These are phyloP conservation scores for Jasminum sambac DNA, from an alignment of 257 asterid genomes.

Conservation along the genomic window DNA sequence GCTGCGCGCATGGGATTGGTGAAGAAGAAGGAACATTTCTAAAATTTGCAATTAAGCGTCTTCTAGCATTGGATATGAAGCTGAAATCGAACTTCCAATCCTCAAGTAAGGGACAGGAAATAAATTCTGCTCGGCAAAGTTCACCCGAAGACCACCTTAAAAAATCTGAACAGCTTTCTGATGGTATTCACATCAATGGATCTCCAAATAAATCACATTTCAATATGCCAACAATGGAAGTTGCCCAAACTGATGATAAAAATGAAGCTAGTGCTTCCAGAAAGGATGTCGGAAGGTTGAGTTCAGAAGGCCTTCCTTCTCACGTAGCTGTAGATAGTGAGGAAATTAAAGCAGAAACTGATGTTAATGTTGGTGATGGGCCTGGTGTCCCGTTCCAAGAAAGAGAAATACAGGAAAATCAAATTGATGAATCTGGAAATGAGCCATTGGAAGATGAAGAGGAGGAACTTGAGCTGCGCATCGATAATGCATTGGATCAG, in stretches of 20 bases:
- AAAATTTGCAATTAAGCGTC: constrained; percentile 90
- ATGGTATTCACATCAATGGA: constrained; percentile 24
- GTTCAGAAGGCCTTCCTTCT: constrained; percentile 39
- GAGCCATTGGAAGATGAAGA: constrained; percentile 77
- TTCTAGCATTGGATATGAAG: constrained; percentile 86
- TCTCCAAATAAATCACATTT: constrained; percentile 36
- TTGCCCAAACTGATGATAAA: constrained; percentile 34
- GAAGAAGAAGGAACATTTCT: constrained; percentile 89
- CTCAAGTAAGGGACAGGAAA: constrained; percentile 50
- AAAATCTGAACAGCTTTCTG: constrained; percentile 40
- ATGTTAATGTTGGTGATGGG: constrained; percentile 33
- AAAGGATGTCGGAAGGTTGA: constrained; percentile 40
- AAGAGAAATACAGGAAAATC: constrained; percentile 40
- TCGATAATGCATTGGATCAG: constrained; percentile 92
- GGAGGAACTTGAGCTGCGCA: constrained; percentile 83
- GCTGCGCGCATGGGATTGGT: constrained; percentile 80
- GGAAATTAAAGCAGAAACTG: constrained; percentile 37
- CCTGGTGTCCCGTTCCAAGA: constrained; percentile 33
- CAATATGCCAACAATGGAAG: constrained; percentile 41
- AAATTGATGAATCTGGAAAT: constrained; percentile 38
- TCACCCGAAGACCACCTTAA: constrained; percentile 43
- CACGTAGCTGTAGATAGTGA: constrained; percentile 33
- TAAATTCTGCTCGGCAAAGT: constrained; percentile 33
- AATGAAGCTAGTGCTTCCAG: constrained; percentile 32
- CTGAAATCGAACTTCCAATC: constrained; percentile 58